A percentile compares a stretch with the other conserved stretches of the same genome.
These are phyloP conservation scores for Tranzscheliella williamsii DNA, from an alignment of 1,284 basidiomycete species.

Conservation along the genomic window DNA sequence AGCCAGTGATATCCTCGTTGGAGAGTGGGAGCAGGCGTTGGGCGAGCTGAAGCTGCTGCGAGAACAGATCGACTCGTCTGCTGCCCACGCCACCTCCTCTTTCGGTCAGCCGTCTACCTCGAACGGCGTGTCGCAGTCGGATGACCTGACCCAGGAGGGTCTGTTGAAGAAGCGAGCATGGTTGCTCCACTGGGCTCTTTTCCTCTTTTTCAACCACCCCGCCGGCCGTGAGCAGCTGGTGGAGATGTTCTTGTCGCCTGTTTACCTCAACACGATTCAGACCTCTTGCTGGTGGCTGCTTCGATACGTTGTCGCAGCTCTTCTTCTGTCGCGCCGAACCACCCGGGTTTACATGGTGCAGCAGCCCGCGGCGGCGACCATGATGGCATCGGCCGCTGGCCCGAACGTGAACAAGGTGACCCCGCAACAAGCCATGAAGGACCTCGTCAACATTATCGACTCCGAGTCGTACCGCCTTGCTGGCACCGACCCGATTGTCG, in stretches of 20 bases:
- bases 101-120: constrained; percentile 35
- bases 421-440: constrained; percentile 55
- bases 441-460: constrained; percentile 55
- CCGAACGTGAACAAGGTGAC: constrained; percentile 49
- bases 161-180: constrained; percentile 91
- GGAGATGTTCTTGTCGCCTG: constrained; percentile 91
- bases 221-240: constrained; percentile 89
- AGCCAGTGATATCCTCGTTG: constrained; percentile 90
- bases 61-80: constrained; percentile 77
- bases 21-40: constrained; percentile 89
- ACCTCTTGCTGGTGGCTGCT: constrained; percentile 93
- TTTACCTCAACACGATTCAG: constrained; percentile 97
- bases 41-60: constrained; percentile 91
- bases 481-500: constrained; percentile 88
- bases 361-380: constrained; percentile 31
- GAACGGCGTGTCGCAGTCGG: constrained; percentile 18
- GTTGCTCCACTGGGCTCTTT: constrained; percentile 96
- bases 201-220: constrained; percentile 96
- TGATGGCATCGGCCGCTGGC: constrained; percentile 30
- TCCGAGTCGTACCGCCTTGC: constrained; percentile 66
- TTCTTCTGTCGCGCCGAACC: constrained; percentile 81
- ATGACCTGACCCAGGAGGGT: constrained; percentile 64
- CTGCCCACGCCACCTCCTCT: constrained; percentile 30
- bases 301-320: constrained; percentile 89
- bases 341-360: constrained; percentile 54